Conservation (phyloP, 192 early-diverging fungal species). For the Pilobolus umbonatus region DNA sequence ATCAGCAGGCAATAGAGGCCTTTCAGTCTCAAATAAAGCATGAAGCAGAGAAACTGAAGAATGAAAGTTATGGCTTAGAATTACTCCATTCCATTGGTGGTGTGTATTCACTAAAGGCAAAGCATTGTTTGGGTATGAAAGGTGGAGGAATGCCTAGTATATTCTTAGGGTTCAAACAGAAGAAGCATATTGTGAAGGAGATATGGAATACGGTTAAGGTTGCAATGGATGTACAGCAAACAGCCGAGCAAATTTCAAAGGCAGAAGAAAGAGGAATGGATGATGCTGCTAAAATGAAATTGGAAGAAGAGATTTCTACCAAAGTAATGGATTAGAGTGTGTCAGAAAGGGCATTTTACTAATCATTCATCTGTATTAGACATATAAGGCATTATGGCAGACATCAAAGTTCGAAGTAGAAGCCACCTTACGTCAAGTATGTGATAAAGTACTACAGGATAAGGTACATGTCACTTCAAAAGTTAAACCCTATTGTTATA, state of each 20-base stretch:
- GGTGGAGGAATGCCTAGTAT: conserved; percentile 40
- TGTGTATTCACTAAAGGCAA: conserved; percentile 74
- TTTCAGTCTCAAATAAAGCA: conserved; percentile 59
- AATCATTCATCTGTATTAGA: background rate
- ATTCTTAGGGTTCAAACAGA: conserved; percentile 38
- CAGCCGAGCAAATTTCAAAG: conserved; percentile 26
- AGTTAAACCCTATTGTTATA: background rate
- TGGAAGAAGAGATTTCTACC: conserved; percentile 34
- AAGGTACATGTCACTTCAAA: conserved; percentile 10
- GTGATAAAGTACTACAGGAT: conserved; percentile 31
- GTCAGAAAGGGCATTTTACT: background rate
- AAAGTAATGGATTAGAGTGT: conserved; percentile 5
- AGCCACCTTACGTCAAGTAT: conserved; percentile 31
- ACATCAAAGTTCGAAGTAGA: conserved; percentile 39
- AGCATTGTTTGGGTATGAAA: conserved; percentile 55
- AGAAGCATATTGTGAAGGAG: conserved; percentile 44
- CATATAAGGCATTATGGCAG: conserved; percentile 35
- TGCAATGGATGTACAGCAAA: conserved; percentile 28
- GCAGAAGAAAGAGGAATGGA: conserved; percentile 27
- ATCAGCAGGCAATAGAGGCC: conserved; percentile 46
- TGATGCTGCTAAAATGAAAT: conserved; percentile 25
- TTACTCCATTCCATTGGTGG: conserved; percentile 79
- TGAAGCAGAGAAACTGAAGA: conserved; percentile 78
- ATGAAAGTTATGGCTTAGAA: conserved; percentile 80
- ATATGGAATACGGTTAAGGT: conserved; percentile 29